Evolutionary conservation across 176 grass and related monocot species (phyloP), one percentile per base, ranked within the genome.

Genomic region (maize (Zea mays)): DNA sequence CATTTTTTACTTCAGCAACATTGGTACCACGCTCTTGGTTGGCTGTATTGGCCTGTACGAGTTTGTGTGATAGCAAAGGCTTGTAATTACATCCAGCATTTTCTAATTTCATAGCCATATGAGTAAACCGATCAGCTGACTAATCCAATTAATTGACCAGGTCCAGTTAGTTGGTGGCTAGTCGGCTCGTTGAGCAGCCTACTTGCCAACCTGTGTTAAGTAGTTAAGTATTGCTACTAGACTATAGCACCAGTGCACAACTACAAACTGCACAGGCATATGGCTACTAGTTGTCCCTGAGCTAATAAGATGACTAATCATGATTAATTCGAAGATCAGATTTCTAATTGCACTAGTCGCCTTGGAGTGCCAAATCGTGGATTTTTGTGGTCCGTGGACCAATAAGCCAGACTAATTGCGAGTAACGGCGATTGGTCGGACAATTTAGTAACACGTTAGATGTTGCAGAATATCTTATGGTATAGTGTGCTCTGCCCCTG

Each of bases 1-100:
- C 33, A 58, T 35, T 35, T 72, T 10, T 42, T 59, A 50, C 42
- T 79, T 80, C 7, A 67, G 36, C 66, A 73, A 51, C 51, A 67
- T 17, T 73, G 51, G 27, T 74, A 69, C 11, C 3, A 42, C 58
- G 3, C 27, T 38, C 16, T 59, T n/a, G 17, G 55, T 46, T 75
- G 14, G 59, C 41, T 37, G 13, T 77, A 15, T 72, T 65, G 58
- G 78, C 61, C 34, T 44, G 19, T 58, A 37, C 36, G 20, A 73
- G 19, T 55, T 43, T 82, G 8, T 47, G 13, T 74, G 33, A 58
- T 6, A 48, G 51, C 54, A 64, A 63, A 45, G 68, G 21, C 72
- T 51, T 67, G 7, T 68, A 46, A 46, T 17, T 52, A 2, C 50
- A 52, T 52, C 50, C 50, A 54, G 51, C 15, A 54, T 54, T 52